Base-by-base conservation (phyloP, 345 rosid genomes). In the Chamaenerion angustifolium region DNA sequence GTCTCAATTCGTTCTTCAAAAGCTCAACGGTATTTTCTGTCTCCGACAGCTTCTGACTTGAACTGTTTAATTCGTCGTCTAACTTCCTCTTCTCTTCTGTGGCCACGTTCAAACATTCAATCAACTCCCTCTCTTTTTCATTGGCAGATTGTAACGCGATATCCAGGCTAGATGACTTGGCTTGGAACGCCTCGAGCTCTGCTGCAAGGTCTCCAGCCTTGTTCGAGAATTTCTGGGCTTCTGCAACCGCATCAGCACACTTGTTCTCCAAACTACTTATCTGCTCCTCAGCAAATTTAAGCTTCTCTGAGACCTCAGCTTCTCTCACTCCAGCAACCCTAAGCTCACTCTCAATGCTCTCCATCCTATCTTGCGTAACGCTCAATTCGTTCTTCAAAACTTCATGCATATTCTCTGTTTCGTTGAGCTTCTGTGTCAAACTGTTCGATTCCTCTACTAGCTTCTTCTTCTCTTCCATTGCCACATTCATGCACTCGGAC, bases 101-200 rank as follows among this genome's bases (percentile, higher is more conserved):
- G 19, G 69, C 76, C 46, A 71, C 67, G 35, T 69, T 72, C 42
- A 93, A 68, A 62, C 62, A 59, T 59, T 75, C 80, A 17, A 74
- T 66, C 51, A 88, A 61, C 37, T 79, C 82, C 54, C 45, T 76
- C 72, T 93, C 95, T 45, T 66, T 85, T 42, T 78, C 79, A 45
- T 51, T 54, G 14, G 88, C 95, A 49, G 54, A 53, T 56, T 81
- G 82, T 51, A 88, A 61, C 10, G 81, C 81, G 42, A 60, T 55
- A 75, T 85, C 99, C 40, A 88, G 84, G 77, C 78, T 77, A 19
- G 88, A 79, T 60, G 75, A 60, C 61, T 56, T 82, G 25, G 69
- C 74, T 64, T 76, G 94, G 58, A 64, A 75, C 16, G 84, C 87
- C 75, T 85, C 83, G n/a, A 85, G 70, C 68, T 88, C 83, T 19